Evolutionary conservation across 2,329 filamentous ascomycete species (phyloP), one percentile per base, ranked within the genome.

Genomic region (Colletotrichum echinochloae): DNA sequence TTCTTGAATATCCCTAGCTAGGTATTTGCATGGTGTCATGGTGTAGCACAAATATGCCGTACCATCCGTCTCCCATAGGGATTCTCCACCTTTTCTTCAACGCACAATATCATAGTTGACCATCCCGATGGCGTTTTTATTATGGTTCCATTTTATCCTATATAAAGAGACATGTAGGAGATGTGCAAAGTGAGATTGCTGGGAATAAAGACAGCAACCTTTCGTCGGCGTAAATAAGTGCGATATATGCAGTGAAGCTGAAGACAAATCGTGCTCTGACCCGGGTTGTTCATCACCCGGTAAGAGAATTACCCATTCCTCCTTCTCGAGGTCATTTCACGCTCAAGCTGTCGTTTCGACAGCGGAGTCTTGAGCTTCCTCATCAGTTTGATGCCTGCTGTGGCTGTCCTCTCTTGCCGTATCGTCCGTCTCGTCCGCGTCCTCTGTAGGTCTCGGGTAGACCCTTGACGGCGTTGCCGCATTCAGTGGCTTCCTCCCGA

Each of bases 401-500:
- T 52, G 23, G n/a, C 44, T 67, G 26, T 67, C 68, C 35, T 68
- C 68, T 33, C 46, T 67, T n/a, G 68, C 68, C n/a, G 68, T 71
- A 33, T 71, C 68, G 20, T 71, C 68, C 35, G 68, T 71, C 59
- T 71, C 68, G 41, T 66, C 65, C n/a, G 67, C 67, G n/a, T 71
- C 68, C 37, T 71, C 68, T 4, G 41, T 41, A 23, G 44, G 16
- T 26, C 51, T 62, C 46, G 60, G 64, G n/a, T 59, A 59, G 16
- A 57, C 54, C 18, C 64, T 59, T 16, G 57, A 44, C 33, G 61
- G 52, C 37, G 64, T 41, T 30, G 54, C 37, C 30, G 51, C 18
- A 28, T 41, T 37, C 35, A 54, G 28, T 12, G 87, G 87, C 74
- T 89, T 89, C 72, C 85, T 83, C 4, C 81, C 87, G 12, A 82